Base-by-base conservation (phyloP, 2,329 filamentous ascomycete species). In the Coniochaeta sp. region DNA sequence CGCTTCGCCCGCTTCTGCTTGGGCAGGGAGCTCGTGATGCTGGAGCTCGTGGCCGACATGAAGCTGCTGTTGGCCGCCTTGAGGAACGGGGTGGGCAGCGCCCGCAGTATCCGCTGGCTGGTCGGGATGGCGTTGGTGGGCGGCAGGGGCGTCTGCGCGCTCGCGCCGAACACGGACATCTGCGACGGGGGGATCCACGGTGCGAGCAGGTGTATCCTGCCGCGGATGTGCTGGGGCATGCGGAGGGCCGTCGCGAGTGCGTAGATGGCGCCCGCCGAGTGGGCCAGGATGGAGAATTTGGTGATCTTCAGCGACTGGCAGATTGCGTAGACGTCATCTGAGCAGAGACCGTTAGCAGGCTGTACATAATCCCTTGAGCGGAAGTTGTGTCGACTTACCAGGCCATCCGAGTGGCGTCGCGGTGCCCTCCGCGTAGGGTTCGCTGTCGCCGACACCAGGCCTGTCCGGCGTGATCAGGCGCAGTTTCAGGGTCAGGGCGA, bases 111-210 rank as follows among this genome's bases (percentile, higher is more conserved):
- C 57, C 91, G 87, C 71, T 99, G 95, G 1, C 91, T 91, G 6
- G 93, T 92, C 3, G 95, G 95, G 52, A 99, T 88, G 5, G 92
- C 90, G 65, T 91, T 93, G 0, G 88, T 88, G 0, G 93, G 93
- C 0, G 90, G 89, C 3, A 89, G 81, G 0, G 73, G 72, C 17
- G 87, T 87, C 67, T 91, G 87, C 17, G 84, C 60, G 10, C 90
- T 87, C 1, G 84, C 82, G 30, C 88, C 87, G 64, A 93, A 88
- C 19, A 89, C 87, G 58, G 87, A 92, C 80, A 96, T 89, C 71
- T 96, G 92, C 4, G 91, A 98, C 0, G 95, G 95, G 1, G 95
- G 95, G 55, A 99, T 98, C 95, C 92, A 97, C 0, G 95, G 95
- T 0, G 95, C 93, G 9, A 99, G 82, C 2, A 99, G 84, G 73